A percentile compares a stretch with the other conserved stretches of the same genome.
Conservation (phyloP, 2,329 filamentous ascomycete genomes). For the Lojkania enalia region DNA sequence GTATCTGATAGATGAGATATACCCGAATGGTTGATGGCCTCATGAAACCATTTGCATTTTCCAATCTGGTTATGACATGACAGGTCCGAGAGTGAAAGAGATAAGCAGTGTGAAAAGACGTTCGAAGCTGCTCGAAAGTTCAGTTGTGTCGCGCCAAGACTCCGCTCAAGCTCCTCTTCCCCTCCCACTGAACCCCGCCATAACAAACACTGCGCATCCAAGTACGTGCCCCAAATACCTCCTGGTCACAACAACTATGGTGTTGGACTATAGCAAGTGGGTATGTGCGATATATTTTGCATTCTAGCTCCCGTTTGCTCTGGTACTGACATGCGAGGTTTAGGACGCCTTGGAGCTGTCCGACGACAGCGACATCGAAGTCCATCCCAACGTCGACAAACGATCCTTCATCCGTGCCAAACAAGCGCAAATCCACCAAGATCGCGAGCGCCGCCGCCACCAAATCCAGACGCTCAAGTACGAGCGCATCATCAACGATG, state of each 20-base stretch:
- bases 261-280: slow-evolving; percentile 75
- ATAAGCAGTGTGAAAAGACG: too few species aligned
- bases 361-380: slow-evolving; percentile 97
- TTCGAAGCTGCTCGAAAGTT: too few species aligned
- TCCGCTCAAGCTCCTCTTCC: too few species aligned
- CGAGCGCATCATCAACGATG: slow-evolving; percentile 90
- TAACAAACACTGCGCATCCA: too few species aligned
- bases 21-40: too few species aligned
- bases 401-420: slow-evolving; percentile 97
- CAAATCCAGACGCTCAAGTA: slow-evolving; percentile 93
- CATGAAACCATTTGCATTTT: too few species aligned
- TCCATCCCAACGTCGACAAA: slow-evolving; percentile 98
- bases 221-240: too few species aligned
- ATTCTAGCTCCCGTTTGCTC: slow-evolving; percentile 3
- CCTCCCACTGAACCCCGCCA: too few species aligned
- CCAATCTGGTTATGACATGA: too few species aligned
- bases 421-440: slow-evolving; percentile 93
- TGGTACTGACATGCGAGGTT: slow-evolving; percentile 14
- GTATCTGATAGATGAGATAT: too few species aligned
- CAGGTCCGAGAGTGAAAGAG: too few species aligned
- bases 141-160: too few species aligned
- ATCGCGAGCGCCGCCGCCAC: slow-evolving; percentile 80
- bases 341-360: slow-evolving; percentile 92
- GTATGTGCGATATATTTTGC: slow-evolving; percentile 46
- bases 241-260: slow-evolving; percentile 54